Evolutionary conservation across 106 monocot genomes (phyloP), one percentile per base, ranked within the genome.

Genomic region (Acorus gramineus): DNA sequence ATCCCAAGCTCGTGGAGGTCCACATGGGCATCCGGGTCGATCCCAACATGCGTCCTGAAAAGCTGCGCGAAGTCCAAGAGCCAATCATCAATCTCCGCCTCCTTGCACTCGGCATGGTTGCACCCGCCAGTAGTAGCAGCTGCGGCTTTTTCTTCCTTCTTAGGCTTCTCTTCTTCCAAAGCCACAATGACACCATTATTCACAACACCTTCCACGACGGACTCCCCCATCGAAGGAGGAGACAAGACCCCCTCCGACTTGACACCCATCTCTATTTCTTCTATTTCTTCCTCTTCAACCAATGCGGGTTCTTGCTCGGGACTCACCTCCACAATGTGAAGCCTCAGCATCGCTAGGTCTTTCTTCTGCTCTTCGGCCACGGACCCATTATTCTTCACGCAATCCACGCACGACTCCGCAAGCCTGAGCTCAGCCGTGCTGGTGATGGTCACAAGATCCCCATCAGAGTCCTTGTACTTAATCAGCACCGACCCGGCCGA

Each of bases 1-100:
- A 91, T 98, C 4, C 96, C 96, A 5, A 98, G 81, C 72, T 98
- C 96, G 69, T 98, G 96, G 46, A 28, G 73, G 64, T 98, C 96
- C 64, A 98, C 49, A 69, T 98, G 96, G 3, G 85, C 91, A 79
- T 98, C 96, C 2, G 96, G 85, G 65, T 91, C 91, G 42, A 98
- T 88, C 2, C 96, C 96, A 57, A 98, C 87, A 57, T 98, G 96
- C 9, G 82, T 85, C 44, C 91, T 82, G 77, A 98, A 98, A 61
- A 98, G 62, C 64, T 98, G 89, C 6, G 91, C 90, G 73, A 98
- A 98, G 48, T 91, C 89, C 67, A 81, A 82, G 14, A 98, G 53
- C 96, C 96, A 98, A 55, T 98, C 96, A 70, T 98, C 96, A 60
- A 88, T 85, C 72, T 98, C 91, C 0, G 77, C 85, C 64, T 91